Percentiles rank a stretch among this genome's conserved stretches.
Conservation (phyloP, 1,284 basidiomycete species). For the Amylostereum areolatum region DNA sequence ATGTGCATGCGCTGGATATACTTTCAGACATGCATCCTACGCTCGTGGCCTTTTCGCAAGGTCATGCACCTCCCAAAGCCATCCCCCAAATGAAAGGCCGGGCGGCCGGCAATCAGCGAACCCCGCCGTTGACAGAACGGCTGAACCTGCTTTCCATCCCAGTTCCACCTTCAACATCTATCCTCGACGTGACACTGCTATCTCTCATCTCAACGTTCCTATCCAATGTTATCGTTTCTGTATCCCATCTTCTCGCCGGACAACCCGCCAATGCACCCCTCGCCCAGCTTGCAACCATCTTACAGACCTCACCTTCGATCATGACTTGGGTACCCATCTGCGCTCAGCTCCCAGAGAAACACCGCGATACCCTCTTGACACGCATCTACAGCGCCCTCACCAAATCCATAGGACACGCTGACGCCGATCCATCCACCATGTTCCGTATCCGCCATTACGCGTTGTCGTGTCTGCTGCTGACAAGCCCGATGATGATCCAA, state of each 20-base stretch:
- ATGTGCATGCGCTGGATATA: conserved; percentile 38
- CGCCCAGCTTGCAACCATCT: conserved; percentile 25
- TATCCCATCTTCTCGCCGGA: conserved; percentile 23
- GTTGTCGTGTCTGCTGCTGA: conserved; percentile 24
- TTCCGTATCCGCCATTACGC: conserved; percentile 36
- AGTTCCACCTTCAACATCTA: conserved; percentile 21
- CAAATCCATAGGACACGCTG: conserved; percentile 28
- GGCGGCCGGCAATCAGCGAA: not conserved
- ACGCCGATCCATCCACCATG: conserved; percentile 19
- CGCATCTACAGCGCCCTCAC: conserved; percentile 50
- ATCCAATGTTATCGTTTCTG: conserved; percentile 39
- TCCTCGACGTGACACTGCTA: conserved; percentile 36
- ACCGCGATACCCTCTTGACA: conserved; percentile 50
- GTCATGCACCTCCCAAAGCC: not conserved
- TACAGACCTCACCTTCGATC: conserved; percentile 36
- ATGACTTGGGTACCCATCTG: conserved; percentile 47
- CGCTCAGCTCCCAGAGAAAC: conserved; percentile 39
- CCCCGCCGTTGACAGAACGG: not conserved
- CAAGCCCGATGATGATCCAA: conserved; percentile 23
- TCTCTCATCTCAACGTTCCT: conserved; percentile 55
- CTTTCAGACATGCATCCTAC: conserved; percentile 40
- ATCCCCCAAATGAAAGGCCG: not conserved
- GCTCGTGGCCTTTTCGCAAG: conserved; percentile 27
- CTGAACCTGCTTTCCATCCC: conserved; percentile 42
- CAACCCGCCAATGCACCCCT: conserved; percentile 16